Base-by-base conservation (phyloP, 768 basidiomycete genomes). In the Phaeotremella fagi region DNA sequence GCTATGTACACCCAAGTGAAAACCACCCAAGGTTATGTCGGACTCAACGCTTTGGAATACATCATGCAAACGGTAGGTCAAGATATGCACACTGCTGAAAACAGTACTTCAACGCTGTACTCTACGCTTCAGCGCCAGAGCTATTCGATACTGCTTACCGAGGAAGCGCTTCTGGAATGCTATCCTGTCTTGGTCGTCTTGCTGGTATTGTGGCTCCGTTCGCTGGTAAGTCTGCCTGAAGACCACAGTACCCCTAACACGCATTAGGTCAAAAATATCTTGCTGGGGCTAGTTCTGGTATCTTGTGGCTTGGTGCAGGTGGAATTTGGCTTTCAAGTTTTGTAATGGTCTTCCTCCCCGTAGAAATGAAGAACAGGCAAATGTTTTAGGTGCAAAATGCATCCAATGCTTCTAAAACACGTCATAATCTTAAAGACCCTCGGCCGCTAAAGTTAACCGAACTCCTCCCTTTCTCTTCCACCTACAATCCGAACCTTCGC, bases 71-170 rank as follows among this genome's bases (percentile, higher is more conserved):
- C 66, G 9, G 66, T 68, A 45, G 55, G 65, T 60, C 16, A 35
- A 45, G 43, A n/a, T 31, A 23, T 31, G 20, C 14, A 20, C 18
- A 14, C 18, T 20, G 42, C n/a, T 35, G 20, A 22, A 15, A 22
- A 20, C 37, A 68, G 61, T 64, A 67, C 55, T 75, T 73, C 61
- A 70, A 71, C 52, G 73, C 73, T n/a, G 62, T 73, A 1, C 59
- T 75, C 11, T 75, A 75, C 54, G 71, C 68, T n/a, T 70, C 68
- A 16, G 72, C 70, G 7, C 71, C 71, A 11, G 73, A 73, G 57
- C 52, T 67, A 14, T 72, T 73, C 57, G 70, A 70, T 35, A 71
- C 71, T 0, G 59, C 68, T 22, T 68, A 64, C 46, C 56, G 73
- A 52, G 73, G 71, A 28, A 58, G 52, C 7, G 73, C 68, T 5